Base-by-base conservation (phyloP, 768 basidiomycete species). In the Auricularia sp. region DNA sequence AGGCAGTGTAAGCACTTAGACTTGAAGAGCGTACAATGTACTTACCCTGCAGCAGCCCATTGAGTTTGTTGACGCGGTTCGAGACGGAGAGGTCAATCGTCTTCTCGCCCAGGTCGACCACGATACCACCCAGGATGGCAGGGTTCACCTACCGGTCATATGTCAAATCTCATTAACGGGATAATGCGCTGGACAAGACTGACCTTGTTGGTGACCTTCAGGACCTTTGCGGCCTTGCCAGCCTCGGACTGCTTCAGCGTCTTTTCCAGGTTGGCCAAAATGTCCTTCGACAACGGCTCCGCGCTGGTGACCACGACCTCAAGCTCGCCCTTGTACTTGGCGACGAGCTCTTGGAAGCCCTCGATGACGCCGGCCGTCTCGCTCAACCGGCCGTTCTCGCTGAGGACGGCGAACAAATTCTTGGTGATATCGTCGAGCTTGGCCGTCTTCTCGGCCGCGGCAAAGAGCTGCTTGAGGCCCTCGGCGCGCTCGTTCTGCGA, bases 31-130 rank as follows among this genome's bases (percentile, higher is more conserved):
- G 43, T 18, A 18, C 10, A 0, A 44, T 44, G 43, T 44, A 51
- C 90, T 68, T 76, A 92, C 93, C 86, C 74, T 88, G 84, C 61
- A 98, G 80, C 71, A 89, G 83, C 68, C 84, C 85, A 83, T 98
- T 98, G 73, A 98, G 85, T 77, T 94, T 96, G 74, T 87, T 96
- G 71, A 98, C 93, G 63, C 92, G 91, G 39, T 92, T 93, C 61
- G 87, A 87, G 64, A 96, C 94, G 70, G 92, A 95, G 65, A 98
- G 83, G 78, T 99, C 97, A 71, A 99, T 90, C 62, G 93, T 93
- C 82, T 96, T 96, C 81, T 98, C 97, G 67, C 94, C 96, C 72
- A 99, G 93, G 78, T 99, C 97, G 61, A 99, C 88, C 66, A 98
- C 82, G 65, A 98, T 75, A 61, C 97, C 97, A 65, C 96, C 97